These are phyloP conservation scores for Aureobasidium sp. DNA, from an alignment of 2,329 filamentous ascomycete species.

Conservation along the genomic window DNA sequence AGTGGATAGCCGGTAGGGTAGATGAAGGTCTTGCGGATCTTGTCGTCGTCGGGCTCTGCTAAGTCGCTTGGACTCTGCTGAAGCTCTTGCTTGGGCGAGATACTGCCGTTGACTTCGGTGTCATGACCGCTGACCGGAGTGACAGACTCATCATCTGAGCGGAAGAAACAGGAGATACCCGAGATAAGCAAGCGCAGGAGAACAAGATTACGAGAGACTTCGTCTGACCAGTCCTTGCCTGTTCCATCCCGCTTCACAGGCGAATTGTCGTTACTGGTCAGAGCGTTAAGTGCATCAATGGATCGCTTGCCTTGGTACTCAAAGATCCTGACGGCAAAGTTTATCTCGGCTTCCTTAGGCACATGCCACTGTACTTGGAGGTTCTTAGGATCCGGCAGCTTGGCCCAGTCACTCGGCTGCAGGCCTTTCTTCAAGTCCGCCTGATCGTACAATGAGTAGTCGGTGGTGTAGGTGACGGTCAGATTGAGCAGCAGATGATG, in stretches of 20 bases:
- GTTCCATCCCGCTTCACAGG: conserved; percentile 86
- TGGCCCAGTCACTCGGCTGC: conserved; percentile 76
- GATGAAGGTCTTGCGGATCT: conserved; percentile 76
- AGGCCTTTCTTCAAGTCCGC: conserved; percentile 63
- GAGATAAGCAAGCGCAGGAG: conserved; percentile 84
- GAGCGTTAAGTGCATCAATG: conserved; percentile 62
- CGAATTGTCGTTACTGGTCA: conserved; percentile 75
- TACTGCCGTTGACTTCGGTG: conserved; percentile 22
- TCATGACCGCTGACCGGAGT: conserved; percentile 29
- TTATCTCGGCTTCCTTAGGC: conserved; percentile 69
- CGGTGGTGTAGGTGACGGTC: conserved; percentile 87
- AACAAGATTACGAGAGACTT: conserved; percentile 82
- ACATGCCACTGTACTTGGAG: conserved; percentile 89
- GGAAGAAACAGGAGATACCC: conserved; percentile 83
- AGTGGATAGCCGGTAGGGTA: conserved; percentile 86
- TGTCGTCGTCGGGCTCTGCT: conserved; percentile 68
- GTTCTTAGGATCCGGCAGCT: conserved; percentile 63
- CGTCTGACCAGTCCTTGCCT: conserved; percentile 98
- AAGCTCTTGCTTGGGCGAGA: conserved; percentile 34
- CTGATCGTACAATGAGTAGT: conserved; percentile 83
- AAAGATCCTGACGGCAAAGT: conserved; percentile 85
- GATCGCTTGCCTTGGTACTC: conserved; percentile 74
- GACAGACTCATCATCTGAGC: conserved; percentile 49
- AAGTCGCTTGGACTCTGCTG: conserved; percentile 46
- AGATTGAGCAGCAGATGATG: conserved; percentile 93